Evolutionary conservation across 2,329 filamentous ascomycete genomes (phyloP).

Genomic region (Colletotrichum euphorbiae): DNA sequence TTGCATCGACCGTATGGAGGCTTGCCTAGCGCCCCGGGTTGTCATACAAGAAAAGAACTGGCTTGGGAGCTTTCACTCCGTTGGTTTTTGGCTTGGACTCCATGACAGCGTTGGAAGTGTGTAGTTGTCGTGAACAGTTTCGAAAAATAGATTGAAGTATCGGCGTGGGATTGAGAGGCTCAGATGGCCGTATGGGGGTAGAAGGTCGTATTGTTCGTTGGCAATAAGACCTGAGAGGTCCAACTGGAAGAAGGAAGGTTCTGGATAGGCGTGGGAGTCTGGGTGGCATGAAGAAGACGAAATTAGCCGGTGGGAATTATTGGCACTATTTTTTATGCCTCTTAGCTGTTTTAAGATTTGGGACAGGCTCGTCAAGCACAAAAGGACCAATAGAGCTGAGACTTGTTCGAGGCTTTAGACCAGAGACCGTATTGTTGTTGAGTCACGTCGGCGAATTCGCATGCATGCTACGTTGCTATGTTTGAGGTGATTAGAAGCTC

Average conservation of each 20-base stretch:
- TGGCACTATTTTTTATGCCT: background rate
- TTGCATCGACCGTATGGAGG: background rate
- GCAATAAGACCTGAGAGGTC: constrained; percentile 11
- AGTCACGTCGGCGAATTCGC: constrained; percentile 30
- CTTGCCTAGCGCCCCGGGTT: background rate
- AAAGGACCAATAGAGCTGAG: background rate
- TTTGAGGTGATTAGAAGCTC: constrained; percentile 20
- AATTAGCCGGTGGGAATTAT: constrained; percentile 1
- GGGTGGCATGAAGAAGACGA: constrained; percentile 33
- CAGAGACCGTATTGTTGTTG: constrained; percentile 23
- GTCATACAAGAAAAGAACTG: constrained; percentile 58
- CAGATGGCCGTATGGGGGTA: background rate
- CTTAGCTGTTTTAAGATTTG: background rate
- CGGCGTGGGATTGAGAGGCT: background rate
- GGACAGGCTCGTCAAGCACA: background rate
- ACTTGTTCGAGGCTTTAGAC: constrained; percentile 17
- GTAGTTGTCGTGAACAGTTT: background rate
- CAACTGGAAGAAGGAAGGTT: constrained; percentile 26
- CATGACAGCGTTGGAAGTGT: constrained; percentile 18
- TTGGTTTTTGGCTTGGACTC: constrained; percentile 45
- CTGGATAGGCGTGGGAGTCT: constrained; percentile 35
- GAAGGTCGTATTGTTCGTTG: background rate
- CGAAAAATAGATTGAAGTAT: background rate
- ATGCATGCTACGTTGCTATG: constrained; percentile 29
- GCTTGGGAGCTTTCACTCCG: constrained; percentile 49